phyloP scores from a whole-genome alignment of 129 eudicot genomes.

The Dittrichia graveolens region DNA sequence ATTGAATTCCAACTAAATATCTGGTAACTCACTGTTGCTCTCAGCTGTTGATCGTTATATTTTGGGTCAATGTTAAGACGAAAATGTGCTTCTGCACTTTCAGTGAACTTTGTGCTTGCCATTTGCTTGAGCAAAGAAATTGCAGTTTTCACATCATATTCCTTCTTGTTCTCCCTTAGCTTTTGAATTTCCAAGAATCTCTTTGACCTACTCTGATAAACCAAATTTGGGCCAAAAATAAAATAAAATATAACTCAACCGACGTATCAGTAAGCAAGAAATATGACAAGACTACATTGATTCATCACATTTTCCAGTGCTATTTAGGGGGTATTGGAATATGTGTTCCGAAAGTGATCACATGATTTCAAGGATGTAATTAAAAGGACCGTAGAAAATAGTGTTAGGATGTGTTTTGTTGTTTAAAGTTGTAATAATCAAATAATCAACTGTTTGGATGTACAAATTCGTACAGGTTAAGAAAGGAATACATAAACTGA shows the following conservation, averaged over 20 bases:
- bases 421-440: too few species aligned
- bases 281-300: too few species aligned
- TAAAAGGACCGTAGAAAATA: too few species aligned
- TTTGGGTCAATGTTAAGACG: conserved; percentile 98
- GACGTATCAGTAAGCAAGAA: background rate
- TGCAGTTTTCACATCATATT: conserved; percentile 77
- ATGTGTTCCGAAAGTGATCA: too few species aligned
- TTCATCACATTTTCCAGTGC: too few species aligned
- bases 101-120: conserved; percentile 76
- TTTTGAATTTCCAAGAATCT: conserved; percentile 93
- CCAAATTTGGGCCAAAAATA: conserved; percentile 21
- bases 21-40: conserved; percentile 76
- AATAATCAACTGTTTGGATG: too few species aligned
- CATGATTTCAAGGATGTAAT: too few species aligned
- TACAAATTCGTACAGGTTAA: too few species aligned
- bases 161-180: conserved; percentile 83
- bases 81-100: conserved; percentile 93
- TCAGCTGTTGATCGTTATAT: conserved; percentile 92
- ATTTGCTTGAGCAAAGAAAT: conserved; percentile 75
- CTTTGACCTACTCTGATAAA: conserved; percentile 74
- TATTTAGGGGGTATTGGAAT: too few species aligned
- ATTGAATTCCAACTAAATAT: background rate
- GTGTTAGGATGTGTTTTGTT: too few species aligned
- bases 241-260: background rate
- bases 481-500: too few species aligned